Percentiles rank a stretch among this genome's conserved stretches.
Evolutionary conservation across 116 monocot genomes (phyloP).

Genomic region (Trichopus zeylanicus): DNA sequence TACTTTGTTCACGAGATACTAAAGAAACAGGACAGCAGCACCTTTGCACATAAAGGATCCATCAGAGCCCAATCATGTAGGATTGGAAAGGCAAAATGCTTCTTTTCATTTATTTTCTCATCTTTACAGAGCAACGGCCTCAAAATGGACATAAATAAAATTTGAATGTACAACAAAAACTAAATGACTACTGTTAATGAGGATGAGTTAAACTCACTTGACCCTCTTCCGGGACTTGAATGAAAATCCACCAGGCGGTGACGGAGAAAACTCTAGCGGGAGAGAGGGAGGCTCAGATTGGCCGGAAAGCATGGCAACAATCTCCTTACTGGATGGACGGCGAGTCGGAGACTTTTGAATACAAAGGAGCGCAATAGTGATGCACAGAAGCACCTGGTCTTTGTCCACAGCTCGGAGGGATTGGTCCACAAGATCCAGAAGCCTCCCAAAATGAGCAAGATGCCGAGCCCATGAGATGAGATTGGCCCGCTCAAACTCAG

Average conservation of each 20-base stretch:
- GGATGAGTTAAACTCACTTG: conserved; percentile 31
- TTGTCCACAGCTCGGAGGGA: conserved; percentile 42
- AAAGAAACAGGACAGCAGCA: too few species aligned
- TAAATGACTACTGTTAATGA: conserved; percentile 6
- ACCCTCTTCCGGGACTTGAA: conserved; percentile 58
- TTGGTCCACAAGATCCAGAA: conserved; percentile 70
- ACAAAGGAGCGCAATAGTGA: conserved; percentile 83
- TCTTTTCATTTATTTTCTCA: conserved; percentile 2
- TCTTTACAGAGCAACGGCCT: neutral
- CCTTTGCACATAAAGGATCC: neutral
- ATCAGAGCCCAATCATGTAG: neutral
- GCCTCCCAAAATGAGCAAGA: conserved; percentile 58
- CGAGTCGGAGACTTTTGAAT: conserved; percentile 69
- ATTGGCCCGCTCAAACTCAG: conserved; percentile 90
- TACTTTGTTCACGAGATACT: too few species aligned
- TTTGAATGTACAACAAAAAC: conserved; percentile 9
- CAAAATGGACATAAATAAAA: conserved; percentile 4
- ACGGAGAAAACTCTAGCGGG: conserved; percentile 87
- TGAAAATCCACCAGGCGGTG: conserved; percentile 61
- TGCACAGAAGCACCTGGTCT: conserved; percentile 78
- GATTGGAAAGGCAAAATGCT: neutral
- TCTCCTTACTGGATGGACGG: conserved; percentile 64
- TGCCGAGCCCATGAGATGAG: conserved; percentile 93
- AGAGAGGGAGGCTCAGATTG: conserved; percentile 65
- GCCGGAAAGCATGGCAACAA: conserved; percentile 76